phyloP scores from a whole-genome alignment of 2,329 filamentous ascomycete genomes.

The Rutstroemia sp. region DNA sequence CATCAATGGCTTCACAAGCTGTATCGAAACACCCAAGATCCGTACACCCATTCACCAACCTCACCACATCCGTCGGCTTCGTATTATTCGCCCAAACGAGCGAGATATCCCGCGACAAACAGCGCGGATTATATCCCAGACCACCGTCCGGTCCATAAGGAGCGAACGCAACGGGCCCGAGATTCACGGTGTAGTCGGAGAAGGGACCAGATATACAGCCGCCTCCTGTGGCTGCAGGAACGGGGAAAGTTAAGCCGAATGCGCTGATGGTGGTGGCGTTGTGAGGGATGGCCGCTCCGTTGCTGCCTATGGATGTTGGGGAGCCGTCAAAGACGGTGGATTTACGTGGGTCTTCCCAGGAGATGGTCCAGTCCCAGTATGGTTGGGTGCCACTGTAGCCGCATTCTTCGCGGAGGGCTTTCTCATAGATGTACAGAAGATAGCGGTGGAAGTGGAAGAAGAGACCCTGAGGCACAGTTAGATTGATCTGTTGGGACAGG shows the following conservation, averaged over 20 bases:
- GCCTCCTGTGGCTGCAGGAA: conserved; percentile 45
- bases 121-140: conserved; percentile 2
- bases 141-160: not conserved
- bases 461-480: conserved; percentile 9
- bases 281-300: conserved; percentile 33
- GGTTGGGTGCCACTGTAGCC: conserved; percentile 38
- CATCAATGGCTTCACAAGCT: not conserved
- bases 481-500: not conserved
- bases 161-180: not conserved
- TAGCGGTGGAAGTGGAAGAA: conserved; percentile 31
- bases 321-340: conserved; percentile 50
- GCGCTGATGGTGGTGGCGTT: conserved; percentile 23
- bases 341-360: conserved; percentile 32
- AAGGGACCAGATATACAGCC: conserved; percentile 34
- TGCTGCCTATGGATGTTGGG: conserved; percentile 41
- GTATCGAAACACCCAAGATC: not conserved
- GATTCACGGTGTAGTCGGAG: not conserved
- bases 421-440: conserved; percentile 36
- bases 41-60: not conserved
- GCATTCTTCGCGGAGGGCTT: conserved; percentile 36
- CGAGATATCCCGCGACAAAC: not conserved
- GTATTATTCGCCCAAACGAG: not conserved
- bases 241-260: conserved; percentile 21
- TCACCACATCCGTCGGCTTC: not conserved
- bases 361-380: conserved; percentile 6